These are phyloP conservation scores for Cenococcum geophilum DNA, from an alignment of 495 filamentous ascomycete genomes.

Conservation along the genomic window DNA sequence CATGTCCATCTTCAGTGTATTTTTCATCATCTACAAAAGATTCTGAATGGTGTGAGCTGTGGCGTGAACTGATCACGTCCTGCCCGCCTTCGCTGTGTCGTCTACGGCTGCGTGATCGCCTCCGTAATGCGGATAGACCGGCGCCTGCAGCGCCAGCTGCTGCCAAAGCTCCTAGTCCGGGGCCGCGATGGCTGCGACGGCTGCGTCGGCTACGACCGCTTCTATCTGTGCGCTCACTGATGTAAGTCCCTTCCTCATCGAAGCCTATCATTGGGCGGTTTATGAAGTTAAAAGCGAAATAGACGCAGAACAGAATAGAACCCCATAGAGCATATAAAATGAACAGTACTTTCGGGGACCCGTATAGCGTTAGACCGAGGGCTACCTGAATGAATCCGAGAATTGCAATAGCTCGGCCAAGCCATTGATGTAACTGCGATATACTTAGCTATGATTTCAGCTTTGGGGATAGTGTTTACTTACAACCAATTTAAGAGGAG, in stretches of 20 bases:
- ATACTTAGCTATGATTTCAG: conserved; percentile 22
- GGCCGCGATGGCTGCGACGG: conserved; percentile 10
- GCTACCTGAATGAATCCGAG: conserved; percentile 84
- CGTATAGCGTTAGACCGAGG: conserved; percentile 84
- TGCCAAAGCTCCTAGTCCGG: conserved; percentile 32
- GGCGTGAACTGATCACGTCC: conserved; percentile 31
- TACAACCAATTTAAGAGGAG: conserved; percentile 69
- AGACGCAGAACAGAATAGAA: conserved; percentile 57
- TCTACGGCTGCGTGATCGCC: conserved; percentile 24
- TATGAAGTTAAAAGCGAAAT: conserved; percentile 66
- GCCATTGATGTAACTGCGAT: conserved; percentile 70
- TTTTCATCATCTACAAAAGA: conserved; percentile 33
- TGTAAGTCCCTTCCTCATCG: conserved; percentile 49
- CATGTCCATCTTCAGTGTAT: conserved; percentile 28
- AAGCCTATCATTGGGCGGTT: conserved; percentile 48
- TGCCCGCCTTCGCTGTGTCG: conserved; percentile 22
- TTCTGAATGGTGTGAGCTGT: conserved; percentile 27
- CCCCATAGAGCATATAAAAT: conserved; percentile 75
- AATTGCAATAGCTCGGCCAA: conserved; percentile 67
- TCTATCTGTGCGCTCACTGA: conserved; percentile 32
- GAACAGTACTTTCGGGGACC: conserved; percentile 77
- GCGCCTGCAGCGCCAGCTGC: conserved; percentile 54
- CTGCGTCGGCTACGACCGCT: conserved; percentile 15
- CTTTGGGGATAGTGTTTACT: conserved; percentile 22
- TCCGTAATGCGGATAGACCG: conserved; percentile 52